These are phyloP conservation scores for Brassica rapa DNA, from an alignment of 345 rosid genomes.

Conservation along the genomic window DNA sequence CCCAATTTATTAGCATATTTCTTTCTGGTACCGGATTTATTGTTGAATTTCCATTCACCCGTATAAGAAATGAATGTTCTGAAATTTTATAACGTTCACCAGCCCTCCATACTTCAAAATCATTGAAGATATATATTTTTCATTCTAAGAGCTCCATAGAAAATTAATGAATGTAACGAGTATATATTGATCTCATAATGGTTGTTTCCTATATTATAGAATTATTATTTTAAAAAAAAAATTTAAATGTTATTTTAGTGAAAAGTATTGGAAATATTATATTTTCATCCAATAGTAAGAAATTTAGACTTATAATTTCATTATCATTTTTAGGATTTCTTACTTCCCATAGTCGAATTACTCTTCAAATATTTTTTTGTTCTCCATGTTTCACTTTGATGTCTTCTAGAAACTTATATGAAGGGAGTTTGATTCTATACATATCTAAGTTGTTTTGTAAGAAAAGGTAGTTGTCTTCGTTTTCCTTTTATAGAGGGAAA, in stretches of 20 bases:
- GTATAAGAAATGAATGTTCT: not conserved
- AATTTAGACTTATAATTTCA: not conserved
- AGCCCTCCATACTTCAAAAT: not conserved
- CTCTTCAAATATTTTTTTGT: not conserved
- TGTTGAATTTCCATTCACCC: not conserved
- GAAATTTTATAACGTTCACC: not conserved
- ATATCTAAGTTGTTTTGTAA: not conserved
- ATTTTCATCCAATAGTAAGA: not conserved
- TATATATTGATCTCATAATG: not conserved
- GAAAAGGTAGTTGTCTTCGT: not conserved
- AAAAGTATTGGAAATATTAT: not conserved
- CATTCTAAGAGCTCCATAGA: not conserved
- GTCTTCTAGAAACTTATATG: not conserved
- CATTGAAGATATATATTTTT: not conserved
- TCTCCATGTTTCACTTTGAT: not conserved
- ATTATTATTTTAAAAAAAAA: no score
- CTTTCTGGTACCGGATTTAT: not conserved
- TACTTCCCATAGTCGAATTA: not conserved
- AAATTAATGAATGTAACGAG: not conserved
- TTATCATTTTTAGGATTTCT: not conserved
- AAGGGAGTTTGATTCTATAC: not conserved
- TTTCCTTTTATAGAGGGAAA: not conserved
- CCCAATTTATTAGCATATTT: not conserved
- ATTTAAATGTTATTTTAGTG: no score
- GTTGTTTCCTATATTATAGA: not conserved